A percentile compares a stretch with the other conserved stretches of the same genome.
These are phyloP conservation scores for Grigorovia transvaalensis DNA, from an alignment of 805 yeast species.

Conservation along the genomic window DNA sequence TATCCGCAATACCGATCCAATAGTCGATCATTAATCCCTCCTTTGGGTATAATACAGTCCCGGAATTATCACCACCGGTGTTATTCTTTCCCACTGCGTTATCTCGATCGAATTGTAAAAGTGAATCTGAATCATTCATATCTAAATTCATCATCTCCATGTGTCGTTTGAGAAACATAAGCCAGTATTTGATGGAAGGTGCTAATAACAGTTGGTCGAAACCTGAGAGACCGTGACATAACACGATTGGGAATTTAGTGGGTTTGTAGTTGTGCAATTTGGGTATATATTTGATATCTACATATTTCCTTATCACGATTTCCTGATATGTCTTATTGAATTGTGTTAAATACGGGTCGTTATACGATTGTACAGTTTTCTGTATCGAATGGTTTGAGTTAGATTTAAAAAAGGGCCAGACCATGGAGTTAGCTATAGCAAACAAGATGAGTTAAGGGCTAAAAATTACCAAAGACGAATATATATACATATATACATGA, in stretches of 20 bases:
- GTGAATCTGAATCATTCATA: conserved; percentile 3
- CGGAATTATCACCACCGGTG: not conserved
- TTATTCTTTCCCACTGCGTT: not conserved
- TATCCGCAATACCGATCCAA: conserved; percentile 71
- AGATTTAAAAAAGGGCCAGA: not conserved
- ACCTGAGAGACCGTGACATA: conserved; percentile 84
- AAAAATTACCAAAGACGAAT: too few species aligned
- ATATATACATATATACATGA: too few species aligned
- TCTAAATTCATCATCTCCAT: conserved; percentile 13
- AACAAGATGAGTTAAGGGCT: not conserved
- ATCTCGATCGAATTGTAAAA: conserved; percentile 1
- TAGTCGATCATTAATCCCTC: conserved; percentile 40
- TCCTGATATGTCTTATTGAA: not conserved
- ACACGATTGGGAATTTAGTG: conserved; percentile 63
- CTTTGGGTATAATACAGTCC: not conserved
- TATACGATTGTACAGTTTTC: not conserved
- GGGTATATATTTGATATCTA: not conserved
- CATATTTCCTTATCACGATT: not conserved
- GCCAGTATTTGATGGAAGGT: conserved; percentile 31
- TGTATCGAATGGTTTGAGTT: not conserved
- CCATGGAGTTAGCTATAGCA: not conserved
- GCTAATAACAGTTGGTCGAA: conserved; percentile 47
- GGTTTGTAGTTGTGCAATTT: conserved; percentile 32
- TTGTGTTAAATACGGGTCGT: not conserved
- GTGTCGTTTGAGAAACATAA: conserved; percentile 15